Conservation (phyloP, 441 rosid genomes). For the Iberis amara region DNA sequence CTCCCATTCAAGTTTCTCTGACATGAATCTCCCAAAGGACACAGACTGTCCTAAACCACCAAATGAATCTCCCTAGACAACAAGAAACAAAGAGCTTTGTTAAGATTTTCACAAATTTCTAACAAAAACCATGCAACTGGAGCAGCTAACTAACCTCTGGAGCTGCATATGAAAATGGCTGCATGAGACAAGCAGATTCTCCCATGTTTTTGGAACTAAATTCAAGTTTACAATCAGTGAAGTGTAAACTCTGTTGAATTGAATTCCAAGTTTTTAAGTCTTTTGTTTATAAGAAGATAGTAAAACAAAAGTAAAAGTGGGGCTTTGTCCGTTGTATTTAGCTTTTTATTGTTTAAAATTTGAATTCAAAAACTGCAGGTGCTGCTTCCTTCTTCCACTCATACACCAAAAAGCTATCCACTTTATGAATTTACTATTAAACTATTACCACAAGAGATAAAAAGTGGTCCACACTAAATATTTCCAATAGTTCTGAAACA, state of each 20-base stretch:
- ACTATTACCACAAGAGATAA: neutral
- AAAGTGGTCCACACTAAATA: too few relatives aligned
- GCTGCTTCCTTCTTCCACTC: conserved; percentile 10
- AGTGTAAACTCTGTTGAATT: too few relatives aligned
- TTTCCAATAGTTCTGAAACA: too few relatives aligned
- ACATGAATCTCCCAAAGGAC: conserved; percentile 60
- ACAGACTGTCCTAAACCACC: conserved; percentile 48
- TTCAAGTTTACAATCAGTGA: conserved; percentile 19
- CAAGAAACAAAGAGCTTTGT: neutral
- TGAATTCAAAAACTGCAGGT: conserved; percentile 28
- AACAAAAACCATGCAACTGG: too few relatives aligned
- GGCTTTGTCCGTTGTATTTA: conserved; percentile 1
- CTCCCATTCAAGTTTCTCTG: conserved; percentile 63
- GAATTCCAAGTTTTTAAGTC: too few relatives aligned
- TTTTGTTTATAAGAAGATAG: neutral
- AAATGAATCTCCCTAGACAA: conserved; percentile 42
- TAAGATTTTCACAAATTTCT: too few relatives aligned
- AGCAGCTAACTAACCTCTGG: conserved; percentile 35
- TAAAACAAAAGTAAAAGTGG: too few relatives aligned
- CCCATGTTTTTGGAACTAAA: conserved; percentile 38
- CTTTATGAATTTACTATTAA: conserved; percentile 16
- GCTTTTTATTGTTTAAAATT: conserved; percentile 30
- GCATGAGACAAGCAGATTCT: conserved; percentile 61
- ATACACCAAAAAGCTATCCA: too few relatives aligned
- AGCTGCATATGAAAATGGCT: conserved; percentile 53